Percentiles rank a stretch among this genome's conserved stretches.
These are phyloP conservation scores for Clonostachys sp. DNA, from an alignment of 2,329 filamentous ascomycete genomes.

Conservation along the genomic window DNA sequence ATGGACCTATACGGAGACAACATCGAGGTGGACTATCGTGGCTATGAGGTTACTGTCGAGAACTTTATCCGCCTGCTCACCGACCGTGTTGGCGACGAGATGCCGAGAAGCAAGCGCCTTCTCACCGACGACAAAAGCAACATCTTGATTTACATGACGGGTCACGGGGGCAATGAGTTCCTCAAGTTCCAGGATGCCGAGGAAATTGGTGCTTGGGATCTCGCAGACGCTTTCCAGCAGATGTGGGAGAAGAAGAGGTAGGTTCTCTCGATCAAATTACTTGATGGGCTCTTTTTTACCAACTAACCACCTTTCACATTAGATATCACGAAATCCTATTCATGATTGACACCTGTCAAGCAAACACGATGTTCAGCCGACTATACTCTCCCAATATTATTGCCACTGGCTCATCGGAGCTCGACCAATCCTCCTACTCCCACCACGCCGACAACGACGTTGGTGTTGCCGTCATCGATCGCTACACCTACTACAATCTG, in stretches of 20 bases:
- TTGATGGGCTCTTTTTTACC: too few species aligned
- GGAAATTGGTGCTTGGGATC: conserved; percentile 92
- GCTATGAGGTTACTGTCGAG: conserved; percentile 98
- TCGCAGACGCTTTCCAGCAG: conserved; percentile 96
- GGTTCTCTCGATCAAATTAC: conserved; percentile 3
- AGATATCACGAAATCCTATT: conserved; percentile 96
- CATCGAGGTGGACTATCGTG: conserved; percentile 97
- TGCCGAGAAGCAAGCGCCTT: conserved; percentile 88
- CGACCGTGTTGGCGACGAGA: conserved; percentile 89
- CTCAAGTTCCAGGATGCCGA: conserved; percentile 98
- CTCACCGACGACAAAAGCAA: conserved; percentile 95
- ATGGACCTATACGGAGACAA: conserved; percentile 97
- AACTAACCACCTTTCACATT: not conserved
- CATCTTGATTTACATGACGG: conserved; percentile 98
- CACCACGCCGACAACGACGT: conserved; percentile 98
- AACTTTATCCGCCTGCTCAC: conserved; percentile 96
- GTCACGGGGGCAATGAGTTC: conserved; percentile 96
- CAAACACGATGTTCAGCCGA: conserved; percentile 98
- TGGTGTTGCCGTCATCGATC: conserved; percentile 95
- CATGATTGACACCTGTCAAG: conserved; percentile 99
- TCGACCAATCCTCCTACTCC: conserved; percentile 94
- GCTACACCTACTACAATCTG: conserved; percentile 97
- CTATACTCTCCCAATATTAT: conserved; percentile 98
- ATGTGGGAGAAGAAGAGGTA: conserved; percentile 99
- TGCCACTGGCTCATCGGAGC: conserved; percentile 91